Conservation (phyloP, 805 yeast genomes). For the Myxozyma geophila region DNA sequence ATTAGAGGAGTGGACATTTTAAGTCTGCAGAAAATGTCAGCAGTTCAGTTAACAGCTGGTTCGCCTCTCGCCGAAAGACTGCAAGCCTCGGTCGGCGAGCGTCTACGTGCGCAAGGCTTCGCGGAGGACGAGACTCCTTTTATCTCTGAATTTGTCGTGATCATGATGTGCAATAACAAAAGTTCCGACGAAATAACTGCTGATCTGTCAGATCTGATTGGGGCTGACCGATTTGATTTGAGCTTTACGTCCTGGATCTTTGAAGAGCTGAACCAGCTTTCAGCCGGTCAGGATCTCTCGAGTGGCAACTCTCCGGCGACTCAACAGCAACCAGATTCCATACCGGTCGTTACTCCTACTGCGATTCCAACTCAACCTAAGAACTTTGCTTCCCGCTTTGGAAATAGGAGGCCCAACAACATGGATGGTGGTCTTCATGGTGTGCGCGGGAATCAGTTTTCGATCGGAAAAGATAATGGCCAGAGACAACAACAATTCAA, state of each 20-base stretch:
- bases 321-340: neutral
- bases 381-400: neutral
- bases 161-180: constrained; percentile 41
- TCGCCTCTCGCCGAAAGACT: constrained; percentile 35
- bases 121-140: constrained; percentile 41
- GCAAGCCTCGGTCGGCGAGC: constrained; percentile 32
- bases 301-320: neutral
- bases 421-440: constrained; percentile 5
- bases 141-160: constrained; percentile 41
- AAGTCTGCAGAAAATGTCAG: neutral
- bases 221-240: constrained; percentile 36
- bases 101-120: constrained; percentile 35
- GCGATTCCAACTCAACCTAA: neutral
- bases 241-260: constrained; percentile 40
- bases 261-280: neutral
- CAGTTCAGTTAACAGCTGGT: constrained; percentile 16
- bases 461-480: neutral
- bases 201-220: constrained; percentile 40
- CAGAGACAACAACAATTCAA: constrained; percentile 1
- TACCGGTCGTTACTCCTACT: neutral
- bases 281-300: neutral
- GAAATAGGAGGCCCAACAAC: neutral
- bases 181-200: constrained; percentile 35
- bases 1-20: neutral
- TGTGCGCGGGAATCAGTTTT: constrained; percentile 12